Conservation (phyloP, 306 rosid genomes). For the Medicago lupulina region DNA sequence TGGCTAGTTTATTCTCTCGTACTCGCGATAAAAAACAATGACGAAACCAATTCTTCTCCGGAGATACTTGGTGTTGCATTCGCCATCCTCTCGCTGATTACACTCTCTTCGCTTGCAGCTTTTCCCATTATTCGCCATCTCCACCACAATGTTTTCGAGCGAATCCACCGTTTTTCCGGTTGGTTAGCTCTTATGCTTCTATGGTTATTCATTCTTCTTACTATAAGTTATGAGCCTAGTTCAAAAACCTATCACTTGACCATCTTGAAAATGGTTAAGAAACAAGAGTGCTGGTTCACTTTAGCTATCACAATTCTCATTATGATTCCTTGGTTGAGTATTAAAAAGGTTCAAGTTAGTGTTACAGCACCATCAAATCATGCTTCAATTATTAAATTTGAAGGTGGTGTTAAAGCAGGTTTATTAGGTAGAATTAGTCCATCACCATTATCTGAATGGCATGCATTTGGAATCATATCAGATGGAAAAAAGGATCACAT, state of each 20-base stretch:
- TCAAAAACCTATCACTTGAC: conserved; percentile 45
- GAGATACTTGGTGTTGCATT: conserved; percentile 54
- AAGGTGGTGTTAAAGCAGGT: conserved; percentile 66
- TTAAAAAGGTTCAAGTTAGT: conserved; percentile 50
- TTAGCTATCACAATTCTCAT: conserved; percentile 54
- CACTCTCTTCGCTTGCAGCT: conserved; percentile 64
- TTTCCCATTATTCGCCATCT: conserved; percentile 77
- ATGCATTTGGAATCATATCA: conserved; percentile 75
- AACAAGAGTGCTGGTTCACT: conserved; percentile 66
- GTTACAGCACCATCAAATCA: conserved; percentile 61
- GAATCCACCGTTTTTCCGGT: conserved; percentile 70
- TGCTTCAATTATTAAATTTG: conserved; percentile 62
- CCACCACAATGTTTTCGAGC: conserved; percentile 70
- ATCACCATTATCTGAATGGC: conserved; percentile 76
- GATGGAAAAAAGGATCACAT: conserved; percentile 62
- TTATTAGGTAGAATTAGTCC: conserved; percentile 67
- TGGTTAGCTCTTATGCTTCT: conserved; percentile 65
- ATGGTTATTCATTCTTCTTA: conserved; percentile 59
- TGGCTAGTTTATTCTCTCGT: conserved; percentile 67
- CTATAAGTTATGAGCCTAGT: conserved; percentile 47
- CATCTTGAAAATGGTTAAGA: conserved; percentile 39
- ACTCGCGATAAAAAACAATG: conserved; percentile 47
- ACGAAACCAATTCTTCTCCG: conserved; percentile 55
- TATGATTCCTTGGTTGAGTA: conserved; percentile 61
- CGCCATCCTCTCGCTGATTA: conserved; percentile 63